Percentiles rank a stretch among this genome's conserved stretches.
Conservation (phyloP, 345 rosid species). For the Salix brachista region DNA sequence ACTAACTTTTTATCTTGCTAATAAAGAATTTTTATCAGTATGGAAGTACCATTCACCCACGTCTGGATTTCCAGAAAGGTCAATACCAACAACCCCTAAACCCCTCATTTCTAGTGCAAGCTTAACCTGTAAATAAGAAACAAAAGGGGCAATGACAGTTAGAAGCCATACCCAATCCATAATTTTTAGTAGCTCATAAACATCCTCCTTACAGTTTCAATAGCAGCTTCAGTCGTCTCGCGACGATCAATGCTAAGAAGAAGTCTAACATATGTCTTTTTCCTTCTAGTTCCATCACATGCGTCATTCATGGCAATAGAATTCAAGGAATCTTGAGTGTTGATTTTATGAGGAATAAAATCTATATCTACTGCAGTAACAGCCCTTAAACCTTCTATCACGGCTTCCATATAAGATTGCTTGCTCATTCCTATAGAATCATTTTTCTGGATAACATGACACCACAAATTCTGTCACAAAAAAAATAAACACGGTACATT, state of each 20-base stretch:
- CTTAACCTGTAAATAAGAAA: conserved; percentile 50
- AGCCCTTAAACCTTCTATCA: conserved; percentile 65
- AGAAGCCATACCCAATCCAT: conserved; percentile 7
- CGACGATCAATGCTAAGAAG: conserved; percentile 98
- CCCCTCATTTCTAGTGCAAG: conserved; percentile 83
- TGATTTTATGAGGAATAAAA: conserved; percentile 30
- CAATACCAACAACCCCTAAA: conserved; percentile 78
- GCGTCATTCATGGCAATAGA: conserved; percentile 15
- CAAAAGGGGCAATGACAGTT: not conserved
- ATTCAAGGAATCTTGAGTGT: conserved; percentile 15
- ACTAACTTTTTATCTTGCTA: not conserved
- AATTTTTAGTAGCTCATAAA: not conserved
- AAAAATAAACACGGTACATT: not conserved
- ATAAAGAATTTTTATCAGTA: not conserved
- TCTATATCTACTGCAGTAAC: conserved; percentile 57
- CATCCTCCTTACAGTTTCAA: conserved; percentile 67
- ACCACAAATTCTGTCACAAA: conserved; percentile 13
- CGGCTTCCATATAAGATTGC: conserved; percentile 90
- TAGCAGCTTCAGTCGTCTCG: conserved; percentile 77
- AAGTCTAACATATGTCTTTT: conserved; percentile 76
- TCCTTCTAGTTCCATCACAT: conserved; percentile 39
- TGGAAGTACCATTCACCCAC: conserved; percentile 72
- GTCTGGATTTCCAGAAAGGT: conserved; percentile 94
- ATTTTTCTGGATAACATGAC: conserved; percentile 49
- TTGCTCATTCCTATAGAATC: conserved; percentile 88